Conservation (phyloP, 2,329 filamentous ascomycete genomes). For the Neonectria faginata region DNA sequence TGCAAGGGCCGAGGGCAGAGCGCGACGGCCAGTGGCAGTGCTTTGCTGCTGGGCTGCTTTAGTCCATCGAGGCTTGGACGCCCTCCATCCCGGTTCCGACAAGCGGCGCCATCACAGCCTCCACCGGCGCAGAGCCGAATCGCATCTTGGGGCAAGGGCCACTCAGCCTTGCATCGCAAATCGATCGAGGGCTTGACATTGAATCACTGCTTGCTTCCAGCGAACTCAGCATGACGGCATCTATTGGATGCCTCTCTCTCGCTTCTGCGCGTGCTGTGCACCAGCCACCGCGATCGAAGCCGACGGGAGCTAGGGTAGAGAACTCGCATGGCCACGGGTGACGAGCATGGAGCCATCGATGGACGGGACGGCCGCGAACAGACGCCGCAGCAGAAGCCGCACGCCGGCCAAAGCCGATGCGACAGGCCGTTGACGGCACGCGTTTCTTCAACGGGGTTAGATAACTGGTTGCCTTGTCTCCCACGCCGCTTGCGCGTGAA, state of each 20-base stretch:
- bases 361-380: not conserved
- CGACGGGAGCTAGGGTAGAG: conserved; percentile 42
- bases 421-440: not conserved
- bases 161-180: conserved; percentile 41
- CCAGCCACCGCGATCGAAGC: conserved; percentile 32
- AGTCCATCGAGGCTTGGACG: conserved; percentile 42
- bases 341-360: conserved; percentile 4
- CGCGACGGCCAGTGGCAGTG: conserved; percentile 34
- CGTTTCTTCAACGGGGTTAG: conserved; percentile 6
- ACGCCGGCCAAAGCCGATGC: not conserved
- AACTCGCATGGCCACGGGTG: conserved; percentile 17
- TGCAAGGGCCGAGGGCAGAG: conserved; percentile 29
- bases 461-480: not conserved
- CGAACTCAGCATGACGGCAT: conserved; percentile 20
- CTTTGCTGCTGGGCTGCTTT: conserved; percentile 12
- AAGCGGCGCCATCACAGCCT: conserved; percentile 38
- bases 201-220: not conserved
- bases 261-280: conserved; percentile 12
- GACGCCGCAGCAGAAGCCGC: conserved; percentile 11
- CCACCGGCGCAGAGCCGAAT: conserved; percentile 28
- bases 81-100: conserved; percentile 3
- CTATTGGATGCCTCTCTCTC: conserved; percentile 44
- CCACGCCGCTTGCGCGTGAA: not conserved
- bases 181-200: not conserved
- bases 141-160: conserved; percentile 1